phyloP scores from a whole-genome alignment of 2,329 filamentous ascomycete genomes.

The Fusarium pseudocircinatum region DNA sequence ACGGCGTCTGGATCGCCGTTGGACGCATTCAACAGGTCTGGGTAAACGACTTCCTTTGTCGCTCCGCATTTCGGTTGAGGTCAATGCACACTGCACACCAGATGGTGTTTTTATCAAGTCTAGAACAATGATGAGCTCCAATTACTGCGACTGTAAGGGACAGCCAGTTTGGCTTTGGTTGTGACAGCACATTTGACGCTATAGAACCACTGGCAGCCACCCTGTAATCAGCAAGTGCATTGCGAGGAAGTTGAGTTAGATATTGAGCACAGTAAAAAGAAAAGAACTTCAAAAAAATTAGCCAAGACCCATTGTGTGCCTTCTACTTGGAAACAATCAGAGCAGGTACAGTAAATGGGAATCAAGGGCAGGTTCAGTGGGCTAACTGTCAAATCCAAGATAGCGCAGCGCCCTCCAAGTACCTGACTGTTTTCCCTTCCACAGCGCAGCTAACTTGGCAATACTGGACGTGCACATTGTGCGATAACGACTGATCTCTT shows the following conservation, averaged over 20 bases:
- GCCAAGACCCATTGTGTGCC: background rate
- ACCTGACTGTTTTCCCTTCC: background rate
- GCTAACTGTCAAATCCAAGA: too few species aligned
- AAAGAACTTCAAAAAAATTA: background rate
- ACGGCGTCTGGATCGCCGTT: background rate
- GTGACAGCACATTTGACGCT: background rate
- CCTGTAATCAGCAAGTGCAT: too few species aligned
- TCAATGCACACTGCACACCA: background rate
- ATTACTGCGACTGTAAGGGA: background rate
- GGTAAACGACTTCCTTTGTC: background rate
- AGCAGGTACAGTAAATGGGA: too few species aligned
- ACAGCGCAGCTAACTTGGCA: background rate
- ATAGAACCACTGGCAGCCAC: background rate
- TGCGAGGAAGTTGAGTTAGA: background rate
- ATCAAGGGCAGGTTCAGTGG: too few species aligned
- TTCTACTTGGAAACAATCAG: background rate
- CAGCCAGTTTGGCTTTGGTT: background rate
- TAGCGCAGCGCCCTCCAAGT: constrained; percentile 1
- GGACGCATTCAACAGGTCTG: background rate
- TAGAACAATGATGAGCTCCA: background rate
- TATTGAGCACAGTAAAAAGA: background rate
- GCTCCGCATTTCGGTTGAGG: background rate
- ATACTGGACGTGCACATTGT: background rate
- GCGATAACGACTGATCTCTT: background rate
- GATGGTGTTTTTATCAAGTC: background rate